Conservation (phyloP, 2,329 filamentous ascomycete genomes). For the Ambrosiella cleistominuta region DNA sequence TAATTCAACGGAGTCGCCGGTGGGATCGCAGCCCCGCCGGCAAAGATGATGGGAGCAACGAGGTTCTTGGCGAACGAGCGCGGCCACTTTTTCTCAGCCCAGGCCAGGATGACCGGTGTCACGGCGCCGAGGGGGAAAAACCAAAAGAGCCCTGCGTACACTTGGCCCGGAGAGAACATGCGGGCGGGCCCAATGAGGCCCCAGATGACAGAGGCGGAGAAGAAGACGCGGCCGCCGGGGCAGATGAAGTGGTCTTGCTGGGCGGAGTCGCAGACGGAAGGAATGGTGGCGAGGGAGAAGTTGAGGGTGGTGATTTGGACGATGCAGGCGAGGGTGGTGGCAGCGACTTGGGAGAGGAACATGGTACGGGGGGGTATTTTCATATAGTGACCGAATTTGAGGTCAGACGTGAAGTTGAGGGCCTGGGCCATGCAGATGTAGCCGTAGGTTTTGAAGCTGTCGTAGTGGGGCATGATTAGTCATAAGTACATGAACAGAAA, state of each 20-base stretch:
- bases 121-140: conserved; percentile 42
- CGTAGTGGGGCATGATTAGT: too few species aligned
- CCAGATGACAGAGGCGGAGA: conserved; percentile 50
- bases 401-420: conserved; percentile 44
- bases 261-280: conserved; percentile 41
- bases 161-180: conserved; percentile 44
- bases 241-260: conserved; percentile 45
- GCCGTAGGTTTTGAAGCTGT: conserved; percentile 44
- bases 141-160: conserved; percentile 41
- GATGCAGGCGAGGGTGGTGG: conserved; percentile 48
- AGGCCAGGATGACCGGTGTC: conserved; percentile 34
- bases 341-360: conserved; percentile 48
- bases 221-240: conserved; percentile 46
- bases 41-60: conserved; percentile 47
- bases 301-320: conserved; percentile 50
- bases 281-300: conserved; percentile 41
- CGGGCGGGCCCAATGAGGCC: conserved; percentile 45
- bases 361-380: conserved; percentile 49
- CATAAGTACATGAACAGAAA: not conserved
- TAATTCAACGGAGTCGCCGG: conserved; percentile 59
- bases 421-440: conserved; percentile 49
- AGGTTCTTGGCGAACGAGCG: conserved; percentile 32
- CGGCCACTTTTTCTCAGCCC: conserved; percentile 31
- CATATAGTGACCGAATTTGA: conserved; percentile 61
- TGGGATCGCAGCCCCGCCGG: conserved; percentile 38